Conservation (phyloP, 495 filamentous ascomycete genomes). For the Trypethelium eluteriae region DNA sequence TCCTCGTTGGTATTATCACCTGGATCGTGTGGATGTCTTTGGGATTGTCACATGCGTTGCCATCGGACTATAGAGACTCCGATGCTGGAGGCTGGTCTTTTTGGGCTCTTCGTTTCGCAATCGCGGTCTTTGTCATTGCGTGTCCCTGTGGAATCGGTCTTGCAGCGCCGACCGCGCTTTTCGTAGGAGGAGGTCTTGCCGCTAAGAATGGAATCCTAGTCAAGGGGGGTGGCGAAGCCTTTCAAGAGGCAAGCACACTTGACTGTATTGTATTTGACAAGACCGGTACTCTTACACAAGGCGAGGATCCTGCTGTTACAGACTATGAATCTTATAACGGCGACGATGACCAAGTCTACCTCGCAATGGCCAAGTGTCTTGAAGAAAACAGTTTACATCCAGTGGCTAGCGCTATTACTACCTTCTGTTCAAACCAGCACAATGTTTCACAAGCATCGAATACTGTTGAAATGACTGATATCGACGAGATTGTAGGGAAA, state of each 20-base stretch:
- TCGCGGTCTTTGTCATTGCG: conserved; percentile 89
- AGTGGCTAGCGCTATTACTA: conserved; percentile 71
- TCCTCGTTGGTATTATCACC: conserved; percentile 68
- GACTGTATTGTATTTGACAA: conserved; percentile 94
- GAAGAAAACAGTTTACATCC: conserved; percentile 85
- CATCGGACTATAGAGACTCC: conserved; percentile 56
- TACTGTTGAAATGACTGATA: conserved; percentile 39
- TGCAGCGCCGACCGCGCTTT: conserved; percentile 86
- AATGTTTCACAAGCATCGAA: conserved; percentile 11
- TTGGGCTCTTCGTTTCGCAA: conserved; percentile 86
- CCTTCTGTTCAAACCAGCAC: conserved; percentile 45
- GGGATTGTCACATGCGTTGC: conserved; percentile 60
- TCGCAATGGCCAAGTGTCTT: conserved; percentile 53
- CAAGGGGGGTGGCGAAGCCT: conserved; percentile 92
- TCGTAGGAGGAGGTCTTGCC: conserved; percentile 82
- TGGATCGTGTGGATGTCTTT: conserved; percentile 79
- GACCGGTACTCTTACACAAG: conserved; percentile 84
- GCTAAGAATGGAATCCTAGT: conserved; percentile 84
- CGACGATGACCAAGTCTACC: conserved; percentile 37
- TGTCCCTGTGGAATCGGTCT: conserved; percentile 91
- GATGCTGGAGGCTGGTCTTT: conserved; percentile 71
- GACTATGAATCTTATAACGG: conserved; percentile 42
- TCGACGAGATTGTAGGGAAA: conserved; percentile 72
- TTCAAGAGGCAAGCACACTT: conserved; percentile 82
- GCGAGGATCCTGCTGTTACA: conserved; percentile 71